phyloP scores from a whole-genome alignment of 2,329 filamentous ascomycete species.

The Kalmusia sp. region DNA sequence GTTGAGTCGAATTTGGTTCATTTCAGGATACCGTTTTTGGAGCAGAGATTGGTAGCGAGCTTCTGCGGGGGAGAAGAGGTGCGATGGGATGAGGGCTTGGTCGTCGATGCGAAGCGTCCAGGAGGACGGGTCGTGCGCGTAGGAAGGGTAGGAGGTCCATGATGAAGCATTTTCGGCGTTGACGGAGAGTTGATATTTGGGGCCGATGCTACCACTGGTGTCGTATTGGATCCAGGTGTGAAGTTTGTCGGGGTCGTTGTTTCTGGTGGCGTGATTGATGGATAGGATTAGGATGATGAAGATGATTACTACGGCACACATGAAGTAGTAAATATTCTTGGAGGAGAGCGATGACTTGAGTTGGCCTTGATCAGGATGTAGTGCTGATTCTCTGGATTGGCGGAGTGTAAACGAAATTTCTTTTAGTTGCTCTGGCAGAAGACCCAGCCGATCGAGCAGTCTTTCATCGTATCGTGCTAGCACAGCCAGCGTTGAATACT shows the following conservation, averaged over 20 bases:
- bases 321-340: background rate
- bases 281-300: background rate
- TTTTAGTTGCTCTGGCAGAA: background rate
- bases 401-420: background rate
- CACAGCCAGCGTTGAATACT: background rate
- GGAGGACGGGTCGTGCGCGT: background rate
- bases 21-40: constrained; percentile 16
- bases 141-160: background rate
- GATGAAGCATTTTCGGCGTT: constrained; percentile 8
- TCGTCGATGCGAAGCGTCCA: constrained; percentile 25
- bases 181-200: constrained; percentile 14
- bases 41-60: constrained; percentile 16
- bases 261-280: background rate
- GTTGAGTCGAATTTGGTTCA: constrained; percentile 9
- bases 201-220: constrained; percentile 13
- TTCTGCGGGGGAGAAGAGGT: constrained; percentile 14
- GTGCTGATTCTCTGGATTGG: no score
- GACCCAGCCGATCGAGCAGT: background rate
- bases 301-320: background rate
- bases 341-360: background rate
- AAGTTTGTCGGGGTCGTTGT: background rate
- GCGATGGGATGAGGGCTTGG: constrained; percentile 19
- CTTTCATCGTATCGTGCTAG: constrained; percentile 7
- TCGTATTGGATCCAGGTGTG: constrained; percentile 11
- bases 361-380: no score